Evolutionary conservation across 2,329 filamentous ascomycete genomes (phyloP).

Genomic region (Hymenoscyphus fraxineus): DNA sequence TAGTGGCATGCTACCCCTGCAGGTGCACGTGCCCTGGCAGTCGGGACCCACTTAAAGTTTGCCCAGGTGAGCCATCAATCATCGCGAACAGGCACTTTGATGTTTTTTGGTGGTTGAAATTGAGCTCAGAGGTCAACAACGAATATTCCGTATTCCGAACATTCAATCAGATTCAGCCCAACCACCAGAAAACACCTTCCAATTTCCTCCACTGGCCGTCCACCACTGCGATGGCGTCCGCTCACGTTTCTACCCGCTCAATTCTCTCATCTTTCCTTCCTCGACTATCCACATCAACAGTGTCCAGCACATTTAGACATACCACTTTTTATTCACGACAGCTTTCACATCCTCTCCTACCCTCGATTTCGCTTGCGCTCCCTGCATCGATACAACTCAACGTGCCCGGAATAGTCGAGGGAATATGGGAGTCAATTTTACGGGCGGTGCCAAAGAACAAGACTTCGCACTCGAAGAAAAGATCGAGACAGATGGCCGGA

Average conservation of each 20-base stretch:
- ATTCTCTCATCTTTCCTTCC: conserved; percentile 52
- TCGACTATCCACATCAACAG: conserved; percentile 44
- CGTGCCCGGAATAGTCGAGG: conserved; percentile 67
- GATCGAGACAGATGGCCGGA: conserved; percentile 89
- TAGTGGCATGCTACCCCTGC: neutral
- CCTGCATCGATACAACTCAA: conserved; percentile 56
- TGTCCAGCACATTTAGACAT: conserved; percentile 42
- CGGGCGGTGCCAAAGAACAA: conserved; percentile 98
- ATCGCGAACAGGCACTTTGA: neutral
- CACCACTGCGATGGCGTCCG: conserved; percentile 43
- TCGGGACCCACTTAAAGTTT: conserved; percentile 4
- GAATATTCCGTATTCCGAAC: no score
- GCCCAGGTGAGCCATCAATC: neutral
- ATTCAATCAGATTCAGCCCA: neutral
- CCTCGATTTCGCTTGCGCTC: conserved; percentile 53
- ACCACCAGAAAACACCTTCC: neutral
- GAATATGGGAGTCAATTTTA: conserved; percentile 89
- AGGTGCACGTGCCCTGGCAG: no score
- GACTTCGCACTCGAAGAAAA: conserved; percentile 93
- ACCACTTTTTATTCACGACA: conserved; percentile 44
- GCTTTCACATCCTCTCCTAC: conserved; percentile 46
- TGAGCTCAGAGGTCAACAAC: conserved; percentile 3
- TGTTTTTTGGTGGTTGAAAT: neutral
- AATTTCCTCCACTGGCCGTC: neutral
- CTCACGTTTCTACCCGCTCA: conserved; percentile 39